These are phyloP conservation scores for Diaporthe longicolla DNA, from an alignment of 2,329 filamentous ascomycete genomes.

Conservation along the genomic window DNA sequence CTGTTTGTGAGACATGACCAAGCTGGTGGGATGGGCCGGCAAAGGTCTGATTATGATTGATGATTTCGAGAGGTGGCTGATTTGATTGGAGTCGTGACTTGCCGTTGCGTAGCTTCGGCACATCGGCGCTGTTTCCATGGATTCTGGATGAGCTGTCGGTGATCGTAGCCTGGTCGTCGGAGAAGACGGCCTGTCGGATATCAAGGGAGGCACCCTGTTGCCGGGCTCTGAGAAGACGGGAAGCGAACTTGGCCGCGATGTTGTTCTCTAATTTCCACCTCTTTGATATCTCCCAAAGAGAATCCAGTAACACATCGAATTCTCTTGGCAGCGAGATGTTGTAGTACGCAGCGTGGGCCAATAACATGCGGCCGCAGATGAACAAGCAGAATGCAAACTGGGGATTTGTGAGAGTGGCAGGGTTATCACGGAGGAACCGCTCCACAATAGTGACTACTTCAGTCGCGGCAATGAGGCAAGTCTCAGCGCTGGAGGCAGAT, in stretches of 20 bases:
- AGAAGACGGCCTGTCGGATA: conserved; percentile 53
- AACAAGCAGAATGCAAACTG: conserved; percentile 59
- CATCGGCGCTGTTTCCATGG: neutral
- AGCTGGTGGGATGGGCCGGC: neutral
- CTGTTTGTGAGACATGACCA: neutral
- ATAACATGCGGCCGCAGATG: conserved; percentile 52
- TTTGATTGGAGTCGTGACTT: neutral
- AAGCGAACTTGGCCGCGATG: conserved; percentile 54
- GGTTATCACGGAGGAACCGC: conserved; percentile 51
- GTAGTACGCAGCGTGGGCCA: conserved; percentile 53
- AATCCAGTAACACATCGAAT: conserved; percentile 52
- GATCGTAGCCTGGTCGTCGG: conserved; percentile 47
- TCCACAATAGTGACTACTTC: conserved; percentile 56
- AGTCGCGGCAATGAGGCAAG: conserved; percentile 55
- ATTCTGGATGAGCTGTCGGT: neutral
- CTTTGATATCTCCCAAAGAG: conserved; percentile 53
- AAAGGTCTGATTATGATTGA: neutral
- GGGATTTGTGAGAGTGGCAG: conserved; percentile 46
- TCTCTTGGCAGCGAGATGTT: conserved; percentile 47
- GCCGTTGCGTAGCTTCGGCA: neutral
- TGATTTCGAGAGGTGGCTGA: neutral
- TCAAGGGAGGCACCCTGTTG: conserved; percentile 50
- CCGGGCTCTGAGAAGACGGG: conserved; percentile 48
- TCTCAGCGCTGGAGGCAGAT: conserved; percentile 56
- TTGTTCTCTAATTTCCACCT: conserved; percentile 53